These are phyloP conservation scores for Prunus armeniaca DNA, from an alignment of 306 rosid genomes.

Conservation along the genomic window DNA sequence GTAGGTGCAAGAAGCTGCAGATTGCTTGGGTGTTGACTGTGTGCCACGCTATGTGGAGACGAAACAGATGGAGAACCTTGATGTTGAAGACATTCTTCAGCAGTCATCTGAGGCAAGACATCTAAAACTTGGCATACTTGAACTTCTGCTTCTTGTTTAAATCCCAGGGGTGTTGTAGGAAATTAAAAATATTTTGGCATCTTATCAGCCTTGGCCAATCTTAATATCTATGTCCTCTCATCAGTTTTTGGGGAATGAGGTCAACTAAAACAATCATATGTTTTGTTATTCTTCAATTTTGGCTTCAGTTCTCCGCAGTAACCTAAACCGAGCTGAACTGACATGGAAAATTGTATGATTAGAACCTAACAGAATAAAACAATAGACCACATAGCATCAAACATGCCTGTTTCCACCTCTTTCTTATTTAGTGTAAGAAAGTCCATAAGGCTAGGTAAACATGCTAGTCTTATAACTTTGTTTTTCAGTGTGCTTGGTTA, in stretches of 20 bases:
- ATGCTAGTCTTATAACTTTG: neutral
- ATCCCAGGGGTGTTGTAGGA: neutral
- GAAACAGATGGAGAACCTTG: conserved; percentile 59
- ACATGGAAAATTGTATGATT: neutral
- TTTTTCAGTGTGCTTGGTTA: conserved; percentile 1
- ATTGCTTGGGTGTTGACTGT: conserved; percentile 92
- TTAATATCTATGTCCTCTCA: neutral
- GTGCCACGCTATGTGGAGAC: conserved; percentile 80
- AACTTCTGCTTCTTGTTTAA: neutral
- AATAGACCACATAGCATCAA: neutral
- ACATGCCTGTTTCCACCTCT: neutral
- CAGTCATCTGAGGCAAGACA: conserved; percentile 55
- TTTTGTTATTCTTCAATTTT: neutral
- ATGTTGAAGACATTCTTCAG: conserved; percentile 48
- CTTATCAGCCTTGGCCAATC: neutral
- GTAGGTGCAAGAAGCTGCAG: conserved; percentile 95
- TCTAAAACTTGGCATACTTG: conserved; percentile 6
- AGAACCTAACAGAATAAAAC: neutral
- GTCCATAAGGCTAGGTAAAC: neutral
- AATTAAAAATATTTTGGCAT: neutral
- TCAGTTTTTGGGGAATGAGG: too few relatives aligned
- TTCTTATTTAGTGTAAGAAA: neutral
- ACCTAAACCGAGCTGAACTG: neutral
- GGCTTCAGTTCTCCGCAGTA: neutral
- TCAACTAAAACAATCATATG: too few relatives aligned